Base-by-base conservation (phyloP, 805 yeast species). In the Teunomyces cretensis region DNA sequence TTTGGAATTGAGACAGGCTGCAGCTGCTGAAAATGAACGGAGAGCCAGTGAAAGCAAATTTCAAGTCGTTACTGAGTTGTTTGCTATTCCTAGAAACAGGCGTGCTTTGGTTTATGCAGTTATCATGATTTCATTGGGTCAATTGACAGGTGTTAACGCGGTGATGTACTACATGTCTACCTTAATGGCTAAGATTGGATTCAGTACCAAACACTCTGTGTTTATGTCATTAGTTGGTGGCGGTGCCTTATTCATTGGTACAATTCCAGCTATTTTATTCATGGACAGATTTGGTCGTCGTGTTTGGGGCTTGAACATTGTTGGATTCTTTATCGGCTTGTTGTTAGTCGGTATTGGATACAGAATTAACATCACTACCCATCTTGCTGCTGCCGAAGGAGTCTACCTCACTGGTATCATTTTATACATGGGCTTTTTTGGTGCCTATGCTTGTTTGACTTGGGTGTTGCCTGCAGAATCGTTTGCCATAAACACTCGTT, bases 221-320 rank as follows among this genome's bases (percentile, higher is more conserved):
- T 78, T 80, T 55, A 81, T 82, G 86, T 81, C 86, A 7, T 72
- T 81, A 57, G 87, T 82, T 16, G 86, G 86, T 42, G 87, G 87
- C 55, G 86, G 83, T 30, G 69, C 86, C 1, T 63, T 81, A 36
- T 60, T 82, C 51, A 38, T 83, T 9, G 88, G 87, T 56, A 78
- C 86, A 8, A 81, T 83, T 53, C 87, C 87, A 17, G 86, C 86
- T 11, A 75, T 81, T 43, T 52, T 79, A 46, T 80, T 62, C 62
- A 78, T 73, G 84, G 86, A 76, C 54, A 65, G 67, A 33, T 78
- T 75, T 52, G 84, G 84, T 27, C 70, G 84, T 61, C 69, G 83
- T 57, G 65, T 72, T 40, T 81, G 87, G 86, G 84, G 83, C 46
- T 55, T 64, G 63, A 80, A 79, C 51, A 69, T 78, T 50, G 68